These are phyloP conservation scores for Auricularia sp. DNA, from an alignment of 768 basidiomycete species.

Conservation along the genomic window DNA sequence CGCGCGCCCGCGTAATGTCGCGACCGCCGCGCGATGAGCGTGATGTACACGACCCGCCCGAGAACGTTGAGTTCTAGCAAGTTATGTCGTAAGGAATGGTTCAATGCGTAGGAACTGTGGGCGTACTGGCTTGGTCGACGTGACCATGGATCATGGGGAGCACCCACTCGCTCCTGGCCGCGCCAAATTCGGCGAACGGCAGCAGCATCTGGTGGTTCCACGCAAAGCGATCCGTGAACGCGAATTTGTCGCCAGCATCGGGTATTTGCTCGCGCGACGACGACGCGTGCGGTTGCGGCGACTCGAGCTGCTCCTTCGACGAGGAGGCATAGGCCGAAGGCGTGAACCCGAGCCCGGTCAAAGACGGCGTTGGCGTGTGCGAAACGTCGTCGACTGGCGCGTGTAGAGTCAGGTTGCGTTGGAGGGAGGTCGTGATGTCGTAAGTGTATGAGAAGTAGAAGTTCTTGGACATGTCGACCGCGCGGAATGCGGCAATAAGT, in stretches of 20 bases:
- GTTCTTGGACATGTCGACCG: slow-evolving; percentile 97
- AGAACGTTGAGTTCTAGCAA: slow-evolving; percentile 82
- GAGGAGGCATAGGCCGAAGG: too few relatives aligned
- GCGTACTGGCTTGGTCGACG: slow-evolving; percentile 94
- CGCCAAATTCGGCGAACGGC: slow-evolving; percentile 45
- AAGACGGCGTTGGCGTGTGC: too few relatives aligned
- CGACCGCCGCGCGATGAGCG: slow-evolving; percentile 89
- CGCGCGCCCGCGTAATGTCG: slow-evolving; percentile 93
- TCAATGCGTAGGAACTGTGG: neutral
- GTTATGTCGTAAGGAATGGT: neutral
- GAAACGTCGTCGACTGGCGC: slow-evolving; percentile 23
- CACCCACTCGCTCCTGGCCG: slow-evolving; percentile 66
- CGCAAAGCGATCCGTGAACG: slow-evolving; percentile 79
- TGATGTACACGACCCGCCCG: slow-evolving; percentile 83
- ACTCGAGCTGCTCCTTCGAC: too few relatives aligned
- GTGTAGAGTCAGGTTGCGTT: slow-evolving; percentile 72
- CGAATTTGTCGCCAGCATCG: slow-evolving; percentile 20
- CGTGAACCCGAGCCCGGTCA: too few relatives aligned
- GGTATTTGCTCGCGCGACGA: slow-evolving; percentile 3
- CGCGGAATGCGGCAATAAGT: slow-evolving; percentile 65
- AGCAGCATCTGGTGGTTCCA: slow-evolving; percentile 91
- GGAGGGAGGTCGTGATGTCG: slow-evolving; percentile 91
- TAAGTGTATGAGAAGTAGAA: slow-evolving; percentile 99
- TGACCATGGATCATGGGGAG: slow-evolving; percentile 90
- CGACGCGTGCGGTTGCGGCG: neutral